Conservation (phyloP, 2,329 filamentous ascomycete genomes). For the Diplodia sapinea region DNA sequence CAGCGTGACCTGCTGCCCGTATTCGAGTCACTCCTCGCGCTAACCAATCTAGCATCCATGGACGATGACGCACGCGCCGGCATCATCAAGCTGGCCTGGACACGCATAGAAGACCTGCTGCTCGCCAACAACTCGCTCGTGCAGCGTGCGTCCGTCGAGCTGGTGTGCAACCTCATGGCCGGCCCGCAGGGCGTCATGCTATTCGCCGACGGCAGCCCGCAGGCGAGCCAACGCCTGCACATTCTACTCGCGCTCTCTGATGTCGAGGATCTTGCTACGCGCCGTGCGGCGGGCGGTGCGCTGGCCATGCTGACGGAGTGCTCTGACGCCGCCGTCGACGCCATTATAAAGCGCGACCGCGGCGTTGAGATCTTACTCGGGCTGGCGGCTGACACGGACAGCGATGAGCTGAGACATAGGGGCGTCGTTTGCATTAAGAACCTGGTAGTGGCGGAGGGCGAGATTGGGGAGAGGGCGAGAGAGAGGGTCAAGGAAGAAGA, state of each 20-base stretch:
- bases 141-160: slow-evolving; percentile 81
- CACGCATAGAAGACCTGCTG: slow-evolving; percentile 78
- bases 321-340: slow-evolving; percentile 70
- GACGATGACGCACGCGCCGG: slow-evolving; percentile 67
- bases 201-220: slow-evolving; percentile 70
- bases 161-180: slow-evolving; percentile 88
- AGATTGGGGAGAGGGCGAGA: slow-evolving; percentile 60
- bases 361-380: slow-evolving; percentile 80
- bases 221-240: slow-evolving; percentile 76
- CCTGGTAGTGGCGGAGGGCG: slow-evolving; percentile 70
- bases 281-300: slow-evolving; percentile 85
- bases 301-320: slow-evolving; percentile 82
- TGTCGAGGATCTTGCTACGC: slow-evolving; percentile 77
- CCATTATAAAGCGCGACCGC: slow-evolving; percentile 71
- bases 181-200: slow-evolving; percentile 68
- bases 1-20: slow-evolving; percentile 77
- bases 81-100: slow-evolving; percentile 78
- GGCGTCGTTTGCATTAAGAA: slow-evolving; percentile 79
- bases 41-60: slow-evolving; percentile 87
- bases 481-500: slow-evolving; percentile 58
- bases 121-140: slow-evolving; percentile 77
- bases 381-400: slow-evolving; percentile 74
- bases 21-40: slow-evolving; percentile 87
- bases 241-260: slow-evolving; percentile 88
- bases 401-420: slow-evolving; percentile 70